Evolutionary conservation across 768 basidiomycete genomes (phyloP).

Genomic region (Pleurotus cornucopiae): DNA sequence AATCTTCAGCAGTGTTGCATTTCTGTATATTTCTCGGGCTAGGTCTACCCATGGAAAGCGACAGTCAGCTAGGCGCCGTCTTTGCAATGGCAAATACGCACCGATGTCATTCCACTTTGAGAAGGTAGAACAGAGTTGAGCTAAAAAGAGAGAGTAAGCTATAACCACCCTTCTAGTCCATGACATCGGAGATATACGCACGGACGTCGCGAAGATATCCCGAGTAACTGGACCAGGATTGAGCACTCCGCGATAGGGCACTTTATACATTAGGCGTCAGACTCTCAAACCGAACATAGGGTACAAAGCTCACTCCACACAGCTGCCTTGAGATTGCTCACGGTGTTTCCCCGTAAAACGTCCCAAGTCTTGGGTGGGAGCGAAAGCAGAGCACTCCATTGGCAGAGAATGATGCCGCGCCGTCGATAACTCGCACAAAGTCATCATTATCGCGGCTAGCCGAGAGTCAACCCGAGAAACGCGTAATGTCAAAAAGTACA

Average conservation of each 20-base stretch:
- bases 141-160: constrained; percentile 27
- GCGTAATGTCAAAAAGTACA: not conserved
- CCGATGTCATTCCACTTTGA: constrained; percentile 74
- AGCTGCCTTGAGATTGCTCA: constrained; percentile 33
- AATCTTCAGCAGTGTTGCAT: constrained; percentile 57
- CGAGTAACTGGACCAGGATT: constrained; percentile 84
- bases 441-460: constrained; percentile 68
- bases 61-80: constrained; percentile 18
- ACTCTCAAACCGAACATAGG: not conserved
- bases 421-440: constrained; percentile 75
- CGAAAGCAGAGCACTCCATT: constrained; percentile 53
- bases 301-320: constrained; percentile 42
- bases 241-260: constrained; percentile 71
- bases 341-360: constrained; percentile 14
- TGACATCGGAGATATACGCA: too few relatives aligned
- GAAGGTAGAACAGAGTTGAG: constrained; percentile 75
- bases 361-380: constrained; percentile 14
- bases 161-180: too few relatives aligned
- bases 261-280: constrained; percentile 27
- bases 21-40: constrained; percentile 64
- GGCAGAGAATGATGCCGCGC: constrained; percentile 65
- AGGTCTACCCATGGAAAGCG: constrained; percentile 34
- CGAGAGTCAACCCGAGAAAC: not conserved
- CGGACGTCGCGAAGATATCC: constrained; percentile 78
- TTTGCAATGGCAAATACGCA: too few relatives aligned